Evolutionary conservation across 441 rosid species (phyloP).

Genomic region (Gossypium gossypioides): DNA sequence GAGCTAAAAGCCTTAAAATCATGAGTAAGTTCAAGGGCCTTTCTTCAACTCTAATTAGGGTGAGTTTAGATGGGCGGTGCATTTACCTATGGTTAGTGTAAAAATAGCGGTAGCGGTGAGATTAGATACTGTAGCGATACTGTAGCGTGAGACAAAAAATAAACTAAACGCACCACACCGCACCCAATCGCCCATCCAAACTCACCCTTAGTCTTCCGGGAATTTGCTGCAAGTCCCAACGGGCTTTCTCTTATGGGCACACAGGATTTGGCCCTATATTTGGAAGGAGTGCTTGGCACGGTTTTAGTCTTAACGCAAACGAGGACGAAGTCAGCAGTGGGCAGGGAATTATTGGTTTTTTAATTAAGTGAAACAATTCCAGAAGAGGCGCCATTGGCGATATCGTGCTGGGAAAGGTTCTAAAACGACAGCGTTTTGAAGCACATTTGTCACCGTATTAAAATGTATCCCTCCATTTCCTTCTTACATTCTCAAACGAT

Average conservation of each 20-base stretch:
- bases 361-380: background rate
- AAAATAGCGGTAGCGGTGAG: too few relatives aligned
- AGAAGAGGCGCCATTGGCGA: background rate
- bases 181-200: too few relatives aligned
- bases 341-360: background rate
- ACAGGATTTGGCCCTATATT: background rate
- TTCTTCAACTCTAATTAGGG: background rate
- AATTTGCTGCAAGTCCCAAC: background rate
- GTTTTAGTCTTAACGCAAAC: background rate
- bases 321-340: background rate
- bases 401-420: background rate
- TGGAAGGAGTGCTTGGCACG: background rate
- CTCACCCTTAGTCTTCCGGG: too few relatives aligned
- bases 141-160: too few relatives aligned
- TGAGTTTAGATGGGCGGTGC: too few relatives aligned
- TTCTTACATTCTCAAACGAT: background rate
- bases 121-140: too few relatives aligned
- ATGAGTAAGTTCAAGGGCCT: background rate
- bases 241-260: background rate
- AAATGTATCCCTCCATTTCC: background rate
- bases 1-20: too few relatives aligned
- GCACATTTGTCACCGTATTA: background rate
- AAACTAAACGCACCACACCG: too few relatives aligned
- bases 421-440: conserved; percentile 6
- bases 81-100: too few relatives aligned